These are phyloP conservation scores for Kodamaea hsintzibuensis DNA, from an alignment of 805 yeast species.

Conservation along the genomic window DNA sequence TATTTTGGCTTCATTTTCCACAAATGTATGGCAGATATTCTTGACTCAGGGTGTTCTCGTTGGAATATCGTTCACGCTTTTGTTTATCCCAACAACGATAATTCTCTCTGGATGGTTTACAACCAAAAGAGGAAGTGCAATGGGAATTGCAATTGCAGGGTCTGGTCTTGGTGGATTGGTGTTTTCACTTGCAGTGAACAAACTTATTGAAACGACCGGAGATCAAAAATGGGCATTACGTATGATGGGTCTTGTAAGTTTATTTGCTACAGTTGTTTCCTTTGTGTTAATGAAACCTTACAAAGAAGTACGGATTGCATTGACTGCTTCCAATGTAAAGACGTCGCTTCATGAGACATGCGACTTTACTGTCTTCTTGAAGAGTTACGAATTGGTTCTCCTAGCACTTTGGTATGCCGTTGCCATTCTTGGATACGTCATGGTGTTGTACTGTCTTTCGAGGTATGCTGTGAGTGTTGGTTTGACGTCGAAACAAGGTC, in stretches of 20 bases:
- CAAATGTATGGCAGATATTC: slow-evolving; percentile 50
- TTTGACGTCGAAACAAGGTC: slow-evolving; percentile 29
- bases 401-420: slow-evolving; percentile 38
- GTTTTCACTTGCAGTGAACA: slow-evolving; percentile 44
- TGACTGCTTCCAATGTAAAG: slow-evolving; percentile 19
- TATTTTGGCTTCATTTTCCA: slow-evolving; percentile 52
- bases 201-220: slow-evolving; percentile 41
- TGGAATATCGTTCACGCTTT: slow-evolving; percentile 47
- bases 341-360: slow-evolving; percentile 25
- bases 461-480: slow-evolving; percentile 48
- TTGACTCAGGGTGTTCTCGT: slow-evolving; percentile 53
- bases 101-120: slow-evolving; percentile 52
- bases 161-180: slow-evolving; percentile 54
- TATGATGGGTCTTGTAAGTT: slow-evolving; percentile 34
- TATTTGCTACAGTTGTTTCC: slow-evolving; percentile 36
- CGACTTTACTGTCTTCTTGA: slow-evolving; percentile 31
- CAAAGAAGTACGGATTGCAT: slow-evolving; percentile 13
- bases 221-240: slow-evolving; percentile 46
- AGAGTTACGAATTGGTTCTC: slow-evolving; percentile 20
- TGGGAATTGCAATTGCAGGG: slow-evolving; percentile 50
- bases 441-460: slow-evolving; percentile 36
- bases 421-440: slow-evolving; percentile 36
- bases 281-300: slow-evolving; percentile 48
- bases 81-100: slow-evolving; percentile 45
- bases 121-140: slow-evolving; percentile 44